These are phyloP conservation scores for Geotrichum aggregatum DNA, from an alignment of 1,139 yeast genomes.

Conservation along the genomic window DNA sequence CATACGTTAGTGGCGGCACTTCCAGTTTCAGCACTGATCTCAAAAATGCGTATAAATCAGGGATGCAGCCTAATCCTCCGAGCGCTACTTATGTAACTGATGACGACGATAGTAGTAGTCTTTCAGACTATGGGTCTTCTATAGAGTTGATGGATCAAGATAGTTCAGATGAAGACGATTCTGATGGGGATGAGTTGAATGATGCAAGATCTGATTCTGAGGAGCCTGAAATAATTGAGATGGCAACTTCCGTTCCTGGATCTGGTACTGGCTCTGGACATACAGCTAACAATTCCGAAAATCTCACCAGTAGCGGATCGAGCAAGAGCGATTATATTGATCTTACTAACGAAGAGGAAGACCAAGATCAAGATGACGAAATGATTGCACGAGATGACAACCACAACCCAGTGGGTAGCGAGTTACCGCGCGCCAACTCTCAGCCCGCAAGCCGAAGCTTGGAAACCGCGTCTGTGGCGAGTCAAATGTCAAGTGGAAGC, in stretches of 20 bases:
- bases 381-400: constrained; percentile 11
- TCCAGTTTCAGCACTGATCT: too few relatives aligned
- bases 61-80: background rate
- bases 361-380: constrained; percentile 22
- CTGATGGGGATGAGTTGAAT: background rate
- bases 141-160: too few relatives aligned
- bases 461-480: too few relatives aligned
- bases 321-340: constrained; percentile 5
- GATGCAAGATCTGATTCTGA: constrained; percentile 4
- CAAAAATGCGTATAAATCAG: too few relatives aligned
- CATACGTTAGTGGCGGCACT: constrained; percentile 9
- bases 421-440: too few relatives aligned
- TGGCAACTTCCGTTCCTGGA: background rate
- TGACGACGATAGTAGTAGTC: background rate
- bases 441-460: too few relatives aligned
- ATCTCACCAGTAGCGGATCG: too few relatives aligned
- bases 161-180: background rate
- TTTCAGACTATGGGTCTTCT: background rate
- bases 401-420: too few relatives aligned
- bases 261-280: background rate
- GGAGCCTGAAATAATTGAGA: constrained; percentile 15
- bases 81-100: background rate
- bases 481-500: background rate
- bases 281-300: too few relatives aligned
- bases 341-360: constrained; percentile 28